These are phyloP conservation scores for Stagonosporopsis vannaccii DNA, from an alignment of 2,329 filamentous ascomycete genomes.

Conservation along the genomic window DNA sequence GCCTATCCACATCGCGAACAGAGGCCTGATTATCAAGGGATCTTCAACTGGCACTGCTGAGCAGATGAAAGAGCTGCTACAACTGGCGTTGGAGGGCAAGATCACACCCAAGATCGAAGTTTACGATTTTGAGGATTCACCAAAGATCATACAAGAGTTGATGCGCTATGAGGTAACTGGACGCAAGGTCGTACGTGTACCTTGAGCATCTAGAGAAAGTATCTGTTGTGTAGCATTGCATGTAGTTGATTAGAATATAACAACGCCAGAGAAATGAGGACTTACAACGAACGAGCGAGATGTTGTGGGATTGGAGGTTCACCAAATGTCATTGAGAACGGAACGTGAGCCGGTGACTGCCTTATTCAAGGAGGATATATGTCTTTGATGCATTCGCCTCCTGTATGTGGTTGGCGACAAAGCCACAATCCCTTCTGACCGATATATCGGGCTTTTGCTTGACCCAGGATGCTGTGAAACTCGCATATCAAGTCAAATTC, in stretches of 20 bases:
- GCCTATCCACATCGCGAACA: slow-evolving; percentile 57
- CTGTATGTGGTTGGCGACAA: too few relatives aligned
- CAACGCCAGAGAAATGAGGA: neutral
- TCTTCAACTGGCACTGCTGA: slow-evolving; percentile 55
- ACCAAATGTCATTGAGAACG: too few relatives aligned
- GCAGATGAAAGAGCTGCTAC: slow-evolving; percentile 57
- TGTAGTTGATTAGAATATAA: neutral
- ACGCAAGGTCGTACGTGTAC: slow-evolving; percentile 45
- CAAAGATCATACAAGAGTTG: slow-evolving; percentile 46
- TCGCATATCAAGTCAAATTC: too few relatives aligned
- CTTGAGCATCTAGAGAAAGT: slow-evolving; percentile 8
- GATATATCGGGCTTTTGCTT: too few relatives aligned
- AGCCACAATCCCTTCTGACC: too few relatives aligned
- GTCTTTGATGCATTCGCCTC: neutral
- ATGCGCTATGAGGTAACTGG: slow-evolving; percentile 47
- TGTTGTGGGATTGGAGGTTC: too few relatives aligned
- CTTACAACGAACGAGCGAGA: too few relatives aligned
- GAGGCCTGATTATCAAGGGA: slow-evolving; percentile 55
- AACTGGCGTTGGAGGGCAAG: slow-evolving; percentile 53
- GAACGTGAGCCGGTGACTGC: too few relatives aligned
- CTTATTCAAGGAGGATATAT: too few relatives aligned
- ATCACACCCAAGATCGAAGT: slow-evolving; percentile 50
- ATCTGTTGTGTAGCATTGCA: neutral
- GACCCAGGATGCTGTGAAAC: too few relatives aligned
- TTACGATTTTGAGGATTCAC: slow-evolving; percentile 46